Base-by-base conservation (phyloP, 306 rosid species). In the Prunus kanzakura region DNA sequence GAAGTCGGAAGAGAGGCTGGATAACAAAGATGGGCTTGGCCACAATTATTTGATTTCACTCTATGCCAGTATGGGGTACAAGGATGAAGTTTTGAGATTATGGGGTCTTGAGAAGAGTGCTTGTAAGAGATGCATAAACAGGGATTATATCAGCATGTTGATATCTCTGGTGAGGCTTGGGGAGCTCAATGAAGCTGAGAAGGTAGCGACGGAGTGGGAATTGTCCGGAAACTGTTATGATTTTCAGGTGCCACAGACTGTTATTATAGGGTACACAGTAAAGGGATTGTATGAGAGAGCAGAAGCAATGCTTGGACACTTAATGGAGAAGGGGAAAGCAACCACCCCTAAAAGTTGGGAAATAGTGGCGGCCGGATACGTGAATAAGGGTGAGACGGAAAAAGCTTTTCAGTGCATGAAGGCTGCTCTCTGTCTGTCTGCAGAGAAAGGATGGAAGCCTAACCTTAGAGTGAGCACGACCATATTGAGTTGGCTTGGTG, bases 21-120 rank as follows among this genome's bases (percentile, higher is more conserved):
- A 82, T 54, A 80, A 49, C 61, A 90, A 87, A 84, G 95, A 88
- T 69, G 93, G 90, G 25, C 73, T 71, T 27, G 91, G 93, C 69
- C 83, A 87, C 88, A 89, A 89, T 69, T 86, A 84, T 80, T 89
- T 95, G 23, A 90, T 92, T 71, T 86, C 98, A 22, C 96, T 88
- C 19, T 83, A 89, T 47, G 84, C 90, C 0, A 84, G 74, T 18
- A 74, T 92, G 25, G 91, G 89, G 50, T 62, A 75, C 20, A 95
- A 85, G 85, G 82, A 83, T 22, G 91, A 90, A 84, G 96, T 92
- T 22, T 50, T 89, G 64, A 89, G 97, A 79, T 65, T 92, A 74
- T 92, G 97, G 96, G 82, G 63, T 47, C 71, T 83, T 81, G 80
- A 84, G 87, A 95, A 88, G 86, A 86, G 65, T 84, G 84, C 68